Conservation (phyloP, 345 rosid genomes). For the Nasturtium officinale region DNA sequence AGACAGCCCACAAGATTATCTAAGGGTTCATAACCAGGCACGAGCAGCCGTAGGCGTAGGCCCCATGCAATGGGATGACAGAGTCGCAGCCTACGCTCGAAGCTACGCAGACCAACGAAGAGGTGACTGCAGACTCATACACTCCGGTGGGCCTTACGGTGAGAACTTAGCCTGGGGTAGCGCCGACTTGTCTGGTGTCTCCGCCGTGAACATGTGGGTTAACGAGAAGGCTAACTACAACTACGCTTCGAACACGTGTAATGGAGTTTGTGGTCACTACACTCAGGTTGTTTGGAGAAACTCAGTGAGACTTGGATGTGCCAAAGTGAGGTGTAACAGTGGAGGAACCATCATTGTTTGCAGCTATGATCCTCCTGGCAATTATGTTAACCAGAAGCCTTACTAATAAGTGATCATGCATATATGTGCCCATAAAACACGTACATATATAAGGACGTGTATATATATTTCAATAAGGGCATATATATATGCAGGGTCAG, state of each 20-base stretch:
- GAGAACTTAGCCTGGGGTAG: slow-evolving; percentile 23
- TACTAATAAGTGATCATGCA: not conserved
- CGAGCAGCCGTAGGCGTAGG: slow-evolving; percentile 24
- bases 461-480: slow-evolving; percentile 1
- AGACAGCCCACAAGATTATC: slow-evolving; percentile 33
- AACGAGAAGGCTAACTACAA: slow-evolving; percentile 31
- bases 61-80: slow-evolving; percentile 25
- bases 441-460: not conserved
- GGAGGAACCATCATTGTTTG: slow-evolving; percentile 40
- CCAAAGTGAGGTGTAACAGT: slow-evolving; percentile 31
- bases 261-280: slow-evolving; percentile 24
- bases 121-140: slow-evolving; percentile 30
- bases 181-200: slow-evolving; percentile 7
- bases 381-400: not conserved
- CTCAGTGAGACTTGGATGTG: slow-evolving; percentile 38
- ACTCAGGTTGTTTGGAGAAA: slow-evolving; percentile 43
- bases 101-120: slow-evolving; percentile 20
- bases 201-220: slow-evolving; percentile 36
- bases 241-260: slow-evolving; percentile 26
- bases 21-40: slow-evolving; percentile 30
- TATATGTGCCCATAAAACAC: not conserved
- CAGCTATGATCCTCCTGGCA: slow-evolving; percentile 32
- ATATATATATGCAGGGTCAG: not conserved
- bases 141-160: slow-evolving; percentile 33
- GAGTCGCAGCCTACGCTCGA: slow-evolving; percentile 17